phyloP scores from a whole-genome alignment of 257 asterid species.

The Lithospermum erythrorhizon region DNA sequence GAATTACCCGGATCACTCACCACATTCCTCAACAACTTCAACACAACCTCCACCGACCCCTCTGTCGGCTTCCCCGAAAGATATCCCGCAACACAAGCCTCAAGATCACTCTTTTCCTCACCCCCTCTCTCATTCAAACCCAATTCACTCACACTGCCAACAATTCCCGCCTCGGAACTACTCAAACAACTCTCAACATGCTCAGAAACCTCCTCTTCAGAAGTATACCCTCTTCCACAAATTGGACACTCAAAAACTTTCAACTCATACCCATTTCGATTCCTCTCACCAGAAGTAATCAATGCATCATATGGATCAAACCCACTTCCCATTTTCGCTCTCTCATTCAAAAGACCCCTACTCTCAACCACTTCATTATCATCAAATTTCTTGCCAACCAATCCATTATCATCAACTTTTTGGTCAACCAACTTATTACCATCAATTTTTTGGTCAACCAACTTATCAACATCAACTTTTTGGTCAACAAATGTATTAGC shows the following conservation, averaged over 20 bases:
- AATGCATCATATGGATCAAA: constrained; percentile 73
- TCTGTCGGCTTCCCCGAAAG: constrained; percentile 56
- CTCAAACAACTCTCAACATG: constrained; percentile 70
- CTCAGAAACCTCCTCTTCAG: constrained; percentile 67
- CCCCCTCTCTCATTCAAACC: constrained; percentile 10
- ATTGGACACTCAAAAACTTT: constrained; percentile 77
- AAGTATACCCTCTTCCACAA: constrained; percentile 53
- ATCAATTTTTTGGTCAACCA: constrained; percentile 6
- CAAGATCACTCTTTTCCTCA: constrained; percentile 29
- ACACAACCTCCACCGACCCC: constrained; percentile 53
- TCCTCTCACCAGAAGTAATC: constrained; percentile 69
- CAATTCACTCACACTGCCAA: constrained; percentile 14
- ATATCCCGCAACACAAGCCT: constrained; percentile 46
- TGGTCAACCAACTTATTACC: too few relatives aligned
- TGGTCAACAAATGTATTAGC: not conserved
- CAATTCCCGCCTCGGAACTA: constrained; percentile 16
- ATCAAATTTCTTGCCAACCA: constrained; percentile 7
- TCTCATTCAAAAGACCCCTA: constrained; percentile 15
- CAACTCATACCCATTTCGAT: constrained; percentile 61
- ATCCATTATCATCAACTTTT: not conserved
- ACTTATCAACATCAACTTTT: constrained; percentile 1
- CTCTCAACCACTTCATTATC: not conserved
- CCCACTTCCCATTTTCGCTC: constrained; percentile 24
- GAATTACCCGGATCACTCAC: constrained; percentile 65
- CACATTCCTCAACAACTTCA: constrained; percentile 55